phyloP scores from a whole-genome alignment of 2,329 filamentous ascomycete genomes.

The Fusarium equiseti region DNA sequence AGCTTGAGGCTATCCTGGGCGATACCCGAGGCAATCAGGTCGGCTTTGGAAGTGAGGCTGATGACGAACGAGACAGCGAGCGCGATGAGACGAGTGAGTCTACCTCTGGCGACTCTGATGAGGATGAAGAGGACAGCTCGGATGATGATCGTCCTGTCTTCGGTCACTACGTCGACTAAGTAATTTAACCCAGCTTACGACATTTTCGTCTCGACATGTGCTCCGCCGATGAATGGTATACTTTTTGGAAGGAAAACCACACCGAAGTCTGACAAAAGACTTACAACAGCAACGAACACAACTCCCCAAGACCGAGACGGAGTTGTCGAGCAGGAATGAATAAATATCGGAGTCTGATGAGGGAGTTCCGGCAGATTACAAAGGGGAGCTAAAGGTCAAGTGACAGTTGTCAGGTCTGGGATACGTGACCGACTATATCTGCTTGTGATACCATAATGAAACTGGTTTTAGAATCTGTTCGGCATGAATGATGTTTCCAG shows the following conservation, averaged over 20 bases:
- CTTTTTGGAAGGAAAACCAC: background rate
- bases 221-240: background rate
- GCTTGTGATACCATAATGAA: constrained; percentile 4
- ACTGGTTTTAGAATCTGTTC: background rate
- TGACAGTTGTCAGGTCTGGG: background rate
- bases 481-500: background rate
- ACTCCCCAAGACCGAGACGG: background rate
- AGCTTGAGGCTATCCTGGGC: constrained; percentile 22
- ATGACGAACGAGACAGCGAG: background rate
- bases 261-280: background rate
- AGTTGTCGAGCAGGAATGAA: background rate
- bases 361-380: background rate
- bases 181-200: background rate
- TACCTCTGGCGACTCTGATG: background rate
- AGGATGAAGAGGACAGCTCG: constrained; percentile 1
- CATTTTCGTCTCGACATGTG: background rate
- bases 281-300: background rate
- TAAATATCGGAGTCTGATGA: background rate
- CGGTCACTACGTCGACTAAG: constrained; percentile 1
- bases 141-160: constrained; percentile 3
- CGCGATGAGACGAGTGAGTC: background rate
- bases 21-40: constrained; percentile 21
- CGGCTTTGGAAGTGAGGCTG: constrained; percentile 6
- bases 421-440: background rate
- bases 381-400: background rate